These are phyloP conservation scores for Syzygium jambos DNA, from an alignment of 345 rosid genomes.

Conservation along the genomic window DNA sequence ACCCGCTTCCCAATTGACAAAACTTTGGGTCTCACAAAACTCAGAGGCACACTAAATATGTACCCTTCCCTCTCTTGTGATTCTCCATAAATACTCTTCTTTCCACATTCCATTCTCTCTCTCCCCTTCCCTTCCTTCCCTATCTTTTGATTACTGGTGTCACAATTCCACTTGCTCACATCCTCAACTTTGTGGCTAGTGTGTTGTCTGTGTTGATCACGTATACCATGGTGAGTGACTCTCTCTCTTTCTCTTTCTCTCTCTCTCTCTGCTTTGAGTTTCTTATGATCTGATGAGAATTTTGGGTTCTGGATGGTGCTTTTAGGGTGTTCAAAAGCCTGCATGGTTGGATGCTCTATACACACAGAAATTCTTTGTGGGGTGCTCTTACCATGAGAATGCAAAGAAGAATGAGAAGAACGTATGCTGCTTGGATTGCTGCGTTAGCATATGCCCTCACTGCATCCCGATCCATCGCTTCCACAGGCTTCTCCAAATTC, in stretches of 20 bases:
- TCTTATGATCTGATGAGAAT: neutral
- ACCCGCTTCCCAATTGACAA: neutral
- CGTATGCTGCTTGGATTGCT: conserved; percentile 85
- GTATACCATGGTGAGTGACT: neutral
- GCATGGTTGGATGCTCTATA: conserved; percentile 94
- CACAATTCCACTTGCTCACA: neutral
- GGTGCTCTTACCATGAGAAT: conserved; percentile 62
- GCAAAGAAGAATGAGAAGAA: conserved; percentile 94
- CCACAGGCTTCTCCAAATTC: conserved; percentile 89
- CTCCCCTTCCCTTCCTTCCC: conserved; percentile 7
- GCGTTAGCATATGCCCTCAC: conserved; percentile 89
- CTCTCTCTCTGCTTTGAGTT: neutral
- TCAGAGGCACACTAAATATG: conserved; percentile 34
- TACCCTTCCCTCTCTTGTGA: conserved; percentile 32
- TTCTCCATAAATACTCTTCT: conserved; percentile 4
- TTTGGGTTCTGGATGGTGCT: neutral
- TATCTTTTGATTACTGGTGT: conserved; percentile 8
- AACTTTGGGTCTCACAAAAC: neutral
- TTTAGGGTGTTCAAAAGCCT: conserved; percentile 68
- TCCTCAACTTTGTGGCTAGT: neutral
- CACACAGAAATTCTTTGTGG: conserved; percentile 70
- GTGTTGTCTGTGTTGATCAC: neutral
- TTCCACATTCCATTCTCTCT: conserved; percentile 13
- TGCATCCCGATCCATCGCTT: conserved; percentile 81
- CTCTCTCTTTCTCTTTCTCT: neutral